Conservation (phyloP, 495 filamentous ascomycete species). For the Daldinia grandis region DNA sequence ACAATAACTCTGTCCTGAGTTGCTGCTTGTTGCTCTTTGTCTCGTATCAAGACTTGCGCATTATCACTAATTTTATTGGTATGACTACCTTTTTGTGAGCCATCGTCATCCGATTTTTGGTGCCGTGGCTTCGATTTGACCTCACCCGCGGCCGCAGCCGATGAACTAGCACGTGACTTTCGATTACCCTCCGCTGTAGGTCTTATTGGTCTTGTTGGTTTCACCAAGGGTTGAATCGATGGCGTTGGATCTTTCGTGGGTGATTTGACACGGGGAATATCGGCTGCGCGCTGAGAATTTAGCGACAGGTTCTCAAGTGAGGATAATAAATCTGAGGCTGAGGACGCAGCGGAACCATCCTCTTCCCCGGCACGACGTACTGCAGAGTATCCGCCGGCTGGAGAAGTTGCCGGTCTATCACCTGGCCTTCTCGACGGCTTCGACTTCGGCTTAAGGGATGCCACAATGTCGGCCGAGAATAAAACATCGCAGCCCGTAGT, state of each 20-base stretch:
- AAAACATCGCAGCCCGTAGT: constrained; percentile 76
- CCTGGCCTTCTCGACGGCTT: constrained; percentile 27
- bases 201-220: neutral
- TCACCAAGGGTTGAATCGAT: constrained; percentile 47
- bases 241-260: constrained; percentile 27
- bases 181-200: constrained; percentile 1
- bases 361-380: constrained; percentile 81
- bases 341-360: constrained; percentile 37
- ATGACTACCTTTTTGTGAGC: constrained; percentile 24
- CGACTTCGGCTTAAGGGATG: constrained; percentile 44
- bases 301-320: constrained; percentile 47
- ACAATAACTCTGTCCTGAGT: constrained; percentile 12
- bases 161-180: constrained; percentile 6
- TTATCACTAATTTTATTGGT: constrained; percentile 4
- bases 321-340: constrained; percentile 42
- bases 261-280: constrained; percentile 34
- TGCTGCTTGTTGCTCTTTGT: neutral
- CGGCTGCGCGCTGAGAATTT: constrained; percentile 45
- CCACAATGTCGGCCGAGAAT: constrained; percentile 65
- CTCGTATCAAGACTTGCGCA: neutral
- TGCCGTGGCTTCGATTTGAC: neutral
- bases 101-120: neutral
- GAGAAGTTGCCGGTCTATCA: constrained; percentile 31
- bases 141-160: neutral
- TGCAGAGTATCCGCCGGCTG: constrained; percentile 80